Evolutionary conservation across 306 rosid species (phyloP).

Genomic region (Sophora flavescens): DNA sequence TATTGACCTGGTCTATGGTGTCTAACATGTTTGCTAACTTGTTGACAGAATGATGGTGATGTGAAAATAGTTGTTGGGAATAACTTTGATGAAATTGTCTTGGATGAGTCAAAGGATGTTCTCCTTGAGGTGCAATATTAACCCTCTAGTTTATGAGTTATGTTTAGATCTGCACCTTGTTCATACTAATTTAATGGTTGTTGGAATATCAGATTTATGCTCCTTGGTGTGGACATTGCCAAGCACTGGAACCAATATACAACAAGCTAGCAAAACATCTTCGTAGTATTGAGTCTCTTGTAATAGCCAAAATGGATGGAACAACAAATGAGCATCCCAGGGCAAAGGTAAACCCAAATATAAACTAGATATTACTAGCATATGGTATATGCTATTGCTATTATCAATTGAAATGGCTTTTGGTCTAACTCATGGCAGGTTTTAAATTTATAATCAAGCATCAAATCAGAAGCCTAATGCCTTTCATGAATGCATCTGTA

Average conservation of each 20-base stretch:
- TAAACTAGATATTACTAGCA: conserved; percentile 3
- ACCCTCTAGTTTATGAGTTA: conserved; percentile 13
- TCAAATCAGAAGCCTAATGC: background rate
- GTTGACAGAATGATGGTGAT: conserved; percentile 80
- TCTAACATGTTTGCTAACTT: conserved; percentile 39
- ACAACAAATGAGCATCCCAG: conserved; percentile 98
- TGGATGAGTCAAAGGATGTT: conserved; percentile 98
- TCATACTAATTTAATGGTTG: conserved; percentile 21
- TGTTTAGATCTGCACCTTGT: conserved; percentile 38
- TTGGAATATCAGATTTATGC: conserved; percentile 80
- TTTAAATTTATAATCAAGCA: conserved; percentile 15
- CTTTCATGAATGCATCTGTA: background rate
- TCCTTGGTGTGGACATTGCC: conserved; percentile 99
- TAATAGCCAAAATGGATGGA: conserved; percentile 99
- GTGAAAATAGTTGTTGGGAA: conserved; percentile 94
- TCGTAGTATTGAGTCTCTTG: conserved; percentile 76
- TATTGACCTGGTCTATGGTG: conserved; percentile 19
- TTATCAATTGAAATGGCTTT: conserved; percentile 23
- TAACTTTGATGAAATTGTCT: conserved; percentile 89
- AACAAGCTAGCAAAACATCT: conserved; percentile 94
- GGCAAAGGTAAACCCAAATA: conserved; percentile 77
- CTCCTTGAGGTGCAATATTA: conserved; percentile 82
- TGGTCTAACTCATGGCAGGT: conserved; percentile 19
- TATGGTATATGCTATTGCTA: conserved; percentile 21
- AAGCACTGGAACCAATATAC: conserved; percentile 90